Evolutionary conservation across 371 early-diverging fungal genomes (phyloP).

Genomic region (Actinomucor elegans): DNA sequence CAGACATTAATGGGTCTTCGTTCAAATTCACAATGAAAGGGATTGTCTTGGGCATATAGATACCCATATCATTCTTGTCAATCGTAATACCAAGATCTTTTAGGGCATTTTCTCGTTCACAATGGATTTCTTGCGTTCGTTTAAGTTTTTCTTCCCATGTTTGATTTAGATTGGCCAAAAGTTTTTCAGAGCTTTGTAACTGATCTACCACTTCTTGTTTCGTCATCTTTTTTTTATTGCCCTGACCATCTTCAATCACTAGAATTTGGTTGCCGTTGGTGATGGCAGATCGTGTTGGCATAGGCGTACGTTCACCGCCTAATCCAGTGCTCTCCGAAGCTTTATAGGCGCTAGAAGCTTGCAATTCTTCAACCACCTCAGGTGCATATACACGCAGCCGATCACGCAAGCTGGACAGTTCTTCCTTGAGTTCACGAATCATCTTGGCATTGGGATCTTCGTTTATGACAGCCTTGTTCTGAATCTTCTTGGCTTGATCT

Average conservation of each 20-base stretch:
- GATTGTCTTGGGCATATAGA: constrained; percentile 78
- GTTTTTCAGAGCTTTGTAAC: constrained; percentile 82
- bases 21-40: constrained; percentile 91
- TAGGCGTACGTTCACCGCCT: neutral
- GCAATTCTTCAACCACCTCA: constrained; percentile 40
- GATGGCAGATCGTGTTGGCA: constrained; percentile 21
- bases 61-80: constrained; percentile 74
- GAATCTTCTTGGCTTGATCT: constrained; percentile 91
- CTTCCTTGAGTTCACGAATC: constrained; percentile 86
- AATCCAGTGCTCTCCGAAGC: neutral
- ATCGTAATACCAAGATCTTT: constrained; percentile 82
- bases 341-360: constrained; percentile 7
- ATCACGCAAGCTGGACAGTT: constrained; percentile 69
- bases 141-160: constrained; percentile 86
- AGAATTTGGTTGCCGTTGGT: constrained; percentile 19
- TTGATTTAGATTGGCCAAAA: constrained; percentile 81
- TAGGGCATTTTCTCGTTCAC: constrained; percentile 71
- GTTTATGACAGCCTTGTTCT: constrained; percentile 91
- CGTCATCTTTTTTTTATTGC: constrained; percentile 51
- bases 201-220: constrained; percentile 74
- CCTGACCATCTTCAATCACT: constrained; percentile 34
- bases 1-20: constrained; percentile 90
- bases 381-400: constrained; percentile 67
- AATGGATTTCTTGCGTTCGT: constrained; percentile 73
- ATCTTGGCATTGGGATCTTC: constrained; percentile 86